phyloP scores from a whole-genome alignment of 257 asterid genomes.

The Jaltomata sinuosa region DNA sequence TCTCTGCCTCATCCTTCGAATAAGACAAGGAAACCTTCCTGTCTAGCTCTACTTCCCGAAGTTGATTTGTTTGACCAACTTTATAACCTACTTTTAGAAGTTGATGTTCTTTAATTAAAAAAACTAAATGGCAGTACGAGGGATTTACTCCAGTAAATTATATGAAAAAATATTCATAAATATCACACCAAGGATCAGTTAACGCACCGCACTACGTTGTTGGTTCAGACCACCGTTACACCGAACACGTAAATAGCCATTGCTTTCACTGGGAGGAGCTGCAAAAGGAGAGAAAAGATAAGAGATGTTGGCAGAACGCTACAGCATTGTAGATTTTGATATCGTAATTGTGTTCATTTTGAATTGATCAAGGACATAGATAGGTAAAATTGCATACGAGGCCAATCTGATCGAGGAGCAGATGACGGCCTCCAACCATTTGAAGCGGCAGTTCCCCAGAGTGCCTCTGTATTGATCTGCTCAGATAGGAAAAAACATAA shows the following conservation, averaged over 20 bases:
- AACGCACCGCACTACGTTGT: conserved; percentile 91
- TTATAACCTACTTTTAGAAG: not conserved
- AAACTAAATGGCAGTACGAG: not conserved
- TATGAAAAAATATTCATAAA: not conserved
- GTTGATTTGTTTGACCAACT: not conserved
- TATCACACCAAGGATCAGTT: conserved; percentile 3
- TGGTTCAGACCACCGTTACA: conserved; percentile 99
- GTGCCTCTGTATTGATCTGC: conserved; percentile 65
- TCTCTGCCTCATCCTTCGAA: not conserved
- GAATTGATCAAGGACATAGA: not conserved
- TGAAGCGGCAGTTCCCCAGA: conserved; percentile 77
- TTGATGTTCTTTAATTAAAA: not conserved
- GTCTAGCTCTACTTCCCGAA: not conserved
- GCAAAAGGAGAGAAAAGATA: conserved; percentile 14
- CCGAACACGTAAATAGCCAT: conserved; percentile 93
- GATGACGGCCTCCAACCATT: conserved; percentile 97
- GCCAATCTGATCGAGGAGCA: conserved; percentile 94
- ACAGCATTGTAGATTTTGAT: not conserved
- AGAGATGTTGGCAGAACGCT: not conserved
- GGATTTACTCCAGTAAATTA: not conserved
- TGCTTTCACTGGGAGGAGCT: conserved; percentile 78
- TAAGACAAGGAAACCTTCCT: not conserved
- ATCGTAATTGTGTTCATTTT: not conserved
- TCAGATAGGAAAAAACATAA: conserved; percentile 16
- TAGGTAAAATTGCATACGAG: conserved; percentile 40